Evolutionary conservation across 73 alveolate species (phyloP).

Genomic region (Paramecium bursaria): DNA sequence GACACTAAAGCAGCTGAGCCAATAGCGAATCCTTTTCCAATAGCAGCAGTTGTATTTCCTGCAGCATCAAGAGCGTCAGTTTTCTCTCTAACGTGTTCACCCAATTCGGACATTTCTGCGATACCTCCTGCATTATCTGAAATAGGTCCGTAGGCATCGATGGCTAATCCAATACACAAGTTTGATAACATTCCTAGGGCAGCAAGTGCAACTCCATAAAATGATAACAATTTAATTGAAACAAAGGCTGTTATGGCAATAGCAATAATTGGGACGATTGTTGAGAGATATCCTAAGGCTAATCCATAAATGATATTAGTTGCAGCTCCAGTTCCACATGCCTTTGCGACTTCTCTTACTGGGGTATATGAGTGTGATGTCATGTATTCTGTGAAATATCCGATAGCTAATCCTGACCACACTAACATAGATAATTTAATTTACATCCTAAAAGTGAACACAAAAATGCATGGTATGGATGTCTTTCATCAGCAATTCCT

Average conservation of each 20-base stretch:
- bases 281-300: constrained; percentile 92
- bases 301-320: constrained; percentile 95
- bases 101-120: constrained; percentile 95
- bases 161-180: constrained; percentile 91
- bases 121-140: constrained; percentile 99
- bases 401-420: constrained; percentile 91
- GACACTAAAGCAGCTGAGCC: constrained; percentile 98
- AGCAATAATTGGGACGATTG: constrained; percentile 85
- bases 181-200: constrained; percentile 98
- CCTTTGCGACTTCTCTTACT: constrained; percentile 89
- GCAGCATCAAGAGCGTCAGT: constrained; percentile 99
- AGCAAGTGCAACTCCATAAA: constrained; percentile 95
- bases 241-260: constrained; percentile 83
- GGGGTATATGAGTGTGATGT: constrained; percentile 94
- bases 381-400: constrained; percentile 89
- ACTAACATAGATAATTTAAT: too few species aligned
- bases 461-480: constrained; percentile 68
- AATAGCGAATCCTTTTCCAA: constrained; percentile 98
- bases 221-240: constrained; percentile 78
- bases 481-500: constrained; percentile 53
- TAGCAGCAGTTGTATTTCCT: constrained; percentile 97
- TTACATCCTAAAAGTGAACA: constrained; percentile 84
- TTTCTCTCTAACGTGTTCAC: constrained; percentile 84
- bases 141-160: constrained; percentile 96
- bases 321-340: constrained; percentile 97